Evolutionary conservation across 2,329 filamentous ascomycete species (phyloP).

Genomic region (Pochonia chlamydosporia): DNA sequence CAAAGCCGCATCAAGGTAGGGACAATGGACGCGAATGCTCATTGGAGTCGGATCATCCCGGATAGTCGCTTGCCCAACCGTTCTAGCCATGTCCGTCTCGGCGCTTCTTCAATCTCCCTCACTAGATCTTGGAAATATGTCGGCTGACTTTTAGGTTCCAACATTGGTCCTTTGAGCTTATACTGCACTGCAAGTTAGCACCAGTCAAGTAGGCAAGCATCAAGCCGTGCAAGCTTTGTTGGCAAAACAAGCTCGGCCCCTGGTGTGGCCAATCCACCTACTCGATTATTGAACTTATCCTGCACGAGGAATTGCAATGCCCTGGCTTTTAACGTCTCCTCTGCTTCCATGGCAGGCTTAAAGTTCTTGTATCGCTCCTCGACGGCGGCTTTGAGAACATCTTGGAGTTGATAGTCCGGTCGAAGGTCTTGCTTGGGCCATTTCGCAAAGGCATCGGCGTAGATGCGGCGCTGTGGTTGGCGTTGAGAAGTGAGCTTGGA

Average conservation of each 20-base stretch:
- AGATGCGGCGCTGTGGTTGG: constrained; percentile 26
- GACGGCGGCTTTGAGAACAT: constrained; percentile 39
- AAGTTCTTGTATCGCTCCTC: constrained; percentile 27
- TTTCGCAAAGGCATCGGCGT: constrained; percentile 35
- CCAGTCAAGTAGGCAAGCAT: neutral
- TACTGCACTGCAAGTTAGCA: constrained; percentile 20
- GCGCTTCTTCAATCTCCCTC: constrained; percentile 57
- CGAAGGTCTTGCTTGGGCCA: constrained; percentile 62
- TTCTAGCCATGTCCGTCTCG: constrained; percentile 48
- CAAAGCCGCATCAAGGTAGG: no score
- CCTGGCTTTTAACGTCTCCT: constrained; percentile 52
- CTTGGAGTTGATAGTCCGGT: constrained; percentile 56
- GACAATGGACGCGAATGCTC: constrained; percentile 12
- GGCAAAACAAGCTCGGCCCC: no score
- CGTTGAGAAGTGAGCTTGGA: neutral
- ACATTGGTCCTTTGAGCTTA: constrained; percentile 39
- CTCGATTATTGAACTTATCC: constrained; percentile 52
- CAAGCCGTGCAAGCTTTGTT: neutral
- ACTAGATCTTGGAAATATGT: constrained; percentile 58
- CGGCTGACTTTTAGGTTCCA: constrained; percentile 57
- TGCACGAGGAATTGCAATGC: constrained; percentile 54
- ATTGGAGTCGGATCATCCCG: constrained; percentile 55
- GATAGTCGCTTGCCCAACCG: constrained; percentile 48
- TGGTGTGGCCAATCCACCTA: constrained; percentile 27
- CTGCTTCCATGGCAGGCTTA: constrained; percentile 33